Evolutionary conservation across 1,284 basidiomycete genomes (phyloP).

Genomic region (Austropuccinia psidii): DNA sequence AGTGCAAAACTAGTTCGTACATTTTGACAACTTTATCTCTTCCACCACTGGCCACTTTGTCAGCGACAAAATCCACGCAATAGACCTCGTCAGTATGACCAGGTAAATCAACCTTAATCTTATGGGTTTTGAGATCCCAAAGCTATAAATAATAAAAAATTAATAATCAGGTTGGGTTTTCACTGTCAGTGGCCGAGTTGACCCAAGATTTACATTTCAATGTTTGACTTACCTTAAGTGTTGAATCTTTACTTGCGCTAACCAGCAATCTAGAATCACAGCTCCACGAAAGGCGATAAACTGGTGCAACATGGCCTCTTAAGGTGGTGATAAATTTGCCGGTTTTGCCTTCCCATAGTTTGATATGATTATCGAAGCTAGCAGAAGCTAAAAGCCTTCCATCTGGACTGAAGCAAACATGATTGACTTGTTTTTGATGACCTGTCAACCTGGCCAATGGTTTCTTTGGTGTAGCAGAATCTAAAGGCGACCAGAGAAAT

Average conservation of each 20-base stretch:
- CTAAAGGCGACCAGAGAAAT: constrained; percentile 68
- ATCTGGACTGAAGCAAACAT: constrained; percentile 92
- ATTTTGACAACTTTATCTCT: constrained; percentile 58
- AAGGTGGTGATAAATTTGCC: constrained; percentile 89
- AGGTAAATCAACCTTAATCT: constrained; percentile 83
- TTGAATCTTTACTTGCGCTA: constrained; percentile 90
- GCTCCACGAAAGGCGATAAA: constrained; percentile 91
- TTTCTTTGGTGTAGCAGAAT: constrained; percentile 57
- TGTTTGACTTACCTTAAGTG: constrained; percentile 66
- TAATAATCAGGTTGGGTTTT: background rate
- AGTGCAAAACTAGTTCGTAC: too few species aligned
- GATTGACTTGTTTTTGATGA: constrained; percentile 90
- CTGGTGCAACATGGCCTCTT: constrained; percentile 85
- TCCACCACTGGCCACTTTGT: constrained; percentile 94
- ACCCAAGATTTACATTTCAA: too few species aligned
- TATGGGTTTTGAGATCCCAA: constrained; percentile 90
- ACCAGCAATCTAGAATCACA: constrained; percentile 85
- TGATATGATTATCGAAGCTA: constrained; percentile 82
- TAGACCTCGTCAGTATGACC: constrained; percentile 98
- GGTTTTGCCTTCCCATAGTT: constrained; percentile 86
- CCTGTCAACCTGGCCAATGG: constrained; percentile 81
- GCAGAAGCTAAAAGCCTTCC: constrained; percentile 83
- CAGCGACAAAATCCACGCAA: constrained; percentile 95
- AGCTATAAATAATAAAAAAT: constrained; percentile 54
- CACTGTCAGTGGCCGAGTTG: background rate